These are phyloP conservation scores for Nasturtium officinale DNA, from an alignment of 345 rosid genomes.

Conservation along the genomic window DNA sequence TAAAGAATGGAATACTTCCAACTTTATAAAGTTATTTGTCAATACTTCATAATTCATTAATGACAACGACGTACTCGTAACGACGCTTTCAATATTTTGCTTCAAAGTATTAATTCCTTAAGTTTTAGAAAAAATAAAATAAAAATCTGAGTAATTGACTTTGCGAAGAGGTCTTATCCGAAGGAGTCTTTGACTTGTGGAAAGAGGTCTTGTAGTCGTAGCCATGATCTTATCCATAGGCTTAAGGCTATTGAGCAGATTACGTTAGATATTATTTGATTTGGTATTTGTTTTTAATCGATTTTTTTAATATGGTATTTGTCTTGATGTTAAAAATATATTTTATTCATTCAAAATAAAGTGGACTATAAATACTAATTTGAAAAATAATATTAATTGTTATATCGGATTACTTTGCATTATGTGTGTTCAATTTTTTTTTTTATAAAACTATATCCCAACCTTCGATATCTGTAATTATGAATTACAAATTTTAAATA, in stretches of 20 bases:
- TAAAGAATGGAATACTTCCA: constrained; percentile 22
- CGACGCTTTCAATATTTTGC: constrained; percentile 8
- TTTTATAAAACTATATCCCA: too few relatives aligned
- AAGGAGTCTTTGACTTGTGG: constrained; percentile 2
- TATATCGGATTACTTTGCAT: not conserved
- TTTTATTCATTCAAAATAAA: too few relatives aligned
- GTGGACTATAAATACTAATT: too few relatives aligned
- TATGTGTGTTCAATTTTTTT: not conserved
- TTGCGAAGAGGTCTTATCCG: not conserved
- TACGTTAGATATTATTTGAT: too few relatives aligned
- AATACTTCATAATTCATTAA: not conserved
- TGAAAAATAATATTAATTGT: too few relatives aligned
- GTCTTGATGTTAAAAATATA: too few relatives aligned
- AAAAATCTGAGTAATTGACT: constrained; percentile 13
- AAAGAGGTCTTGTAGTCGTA: constrained; percentile 24
- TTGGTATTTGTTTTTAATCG: not conserved
- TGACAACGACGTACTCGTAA: constrained; percentile 25
- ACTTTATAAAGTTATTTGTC: too few relatives aligned
- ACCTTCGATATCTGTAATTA: not conserved
- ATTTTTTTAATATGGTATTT: too few relatives aligned
- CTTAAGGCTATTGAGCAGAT: not conserved
- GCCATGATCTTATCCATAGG: constrained; percentile 37
- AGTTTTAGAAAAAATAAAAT: not conserved
- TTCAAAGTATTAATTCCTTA: not conserved
- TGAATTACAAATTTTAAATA: not conserved